Percentiles rank a stretch among this genome's conserved stretches.
Evolutionary conservation across 441 rosid species (phyloP).

Genomic region (Manihot esculenta): DNA sequence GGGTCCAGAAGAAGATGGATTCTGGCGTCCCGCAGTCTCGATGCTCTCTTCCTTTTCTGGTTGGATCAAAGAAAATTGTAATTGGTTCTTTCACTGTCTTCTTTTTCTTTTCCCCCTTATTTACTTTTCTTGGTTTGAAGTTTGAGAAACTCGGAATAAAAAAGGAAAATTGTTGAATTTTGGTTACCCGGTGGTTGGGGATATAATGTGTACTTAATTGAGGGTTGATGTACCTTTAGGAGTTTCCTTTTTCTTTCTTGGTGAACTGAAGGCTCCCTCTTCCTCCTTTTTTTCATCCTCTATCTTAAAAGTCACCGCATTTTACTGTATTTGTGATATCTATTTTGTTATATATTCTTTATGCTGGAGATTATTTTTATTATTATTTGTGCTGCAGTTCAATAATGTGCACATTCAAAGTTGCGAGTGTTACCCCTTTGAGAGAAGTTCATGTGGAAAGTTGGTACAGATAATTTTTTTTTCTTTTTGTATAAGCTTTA

Average conservation of each 20-base stretch:
- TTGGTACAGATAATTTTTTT: not conserved
- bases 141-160: not conserved
- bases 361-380: not conserved
- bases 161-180: no score
- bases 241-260: not conserved
- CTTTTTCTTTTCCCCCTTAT: not conserved
- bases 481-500: conserved; percentile 1
- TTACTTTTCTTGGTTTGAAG: not conserved
- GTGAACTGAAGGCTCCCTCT: not conserved
- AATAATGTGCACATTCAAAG: not conserved
- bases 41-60: conserved; percentile 32
- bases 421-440: not conserved
- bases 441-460: no score
- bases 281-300: no score
- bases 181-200: no score
- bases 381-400: not conserved
- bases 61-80: conserved; percentile 25
- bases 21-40: conserved; percentile 23
- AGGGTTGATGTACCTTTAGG: not conserved
- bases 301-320: no score
- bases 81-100: no score
- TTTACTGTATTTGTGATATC: not conserved
- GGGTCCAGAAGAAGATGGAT: conserved; percentile 33
- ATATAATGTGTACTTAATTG: not conserved
- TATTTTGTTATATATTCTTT: not conserved